A percentile compares a stretch with the other conserved stretches of the same genome.
phyloP scores from a whole-genome alignment of 2,329 filamentous ascomycete genomes.

The Aureobasidium subglaciale region DNA sequence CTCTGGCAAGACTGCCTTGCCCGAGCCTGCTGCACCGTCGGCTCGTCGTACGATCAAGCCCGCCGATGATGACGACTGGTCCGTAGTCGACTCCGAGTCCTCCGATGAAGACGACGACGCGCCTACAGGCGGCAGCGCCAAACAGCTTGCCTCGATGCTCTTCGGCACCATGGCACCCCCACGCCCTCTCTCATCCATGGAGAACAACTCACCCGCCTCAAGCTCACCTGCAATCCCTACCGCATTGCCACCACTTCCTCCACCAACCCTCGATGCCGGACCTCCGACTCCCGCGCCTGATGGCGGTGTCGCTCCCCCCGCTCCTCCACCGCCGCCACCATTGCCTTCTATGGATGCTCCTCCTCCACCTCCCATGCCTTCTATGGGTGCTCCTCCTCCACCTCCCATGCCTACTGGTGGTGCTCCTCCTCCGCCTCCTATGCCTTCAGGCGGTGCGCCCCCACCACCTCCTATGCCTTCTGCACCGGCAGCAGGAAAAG shows the following conservation, averaged over 20 bases:
- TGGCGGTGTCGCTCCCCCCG: slow-evolving; percentile 19
- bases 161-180: slow-evolving; percentile 97
- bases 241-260: slow-evolving; percentile 20
- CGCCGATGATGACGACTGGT: slow-evolving; percentile 69
- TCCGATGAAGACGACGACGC: slow-evolving; percentile 69
- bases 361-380: slow-evolving; percentile 37
- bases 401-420: slow-evolving; percentile 33
- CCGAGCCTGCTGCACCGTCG: slow-evolving; percentile 39
- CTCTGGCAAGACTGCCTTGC: slow-evolving; percentile 41
- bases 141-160: slow-evolving; percentile 86
- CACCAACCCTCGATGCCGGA: slow-evolving; percentile 37
- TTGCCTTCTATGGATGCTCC: slow-evolving; percentile 38
- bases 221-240: slow-evolving; percentile 39
- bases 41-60: slow-evolving; percentile 51
- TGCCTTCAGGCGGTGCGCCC: slow-evolving; percentile 34
- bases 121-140: slow-evolving; percentile 74
- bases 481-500: slow-evolving; percentile 27
- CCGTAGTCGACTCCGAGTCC: slow-evolving; percentile 64
- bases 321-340: slow-evolving; percentile 42
- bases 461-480: slow-evolving; percentile 43
- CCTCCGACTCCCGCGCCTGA: slow-evolving; percentile 28
- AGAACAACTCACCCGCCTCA: slow-evolving; percentile 37
- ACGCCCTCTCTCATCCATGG: slow-evolving; percentile 75
- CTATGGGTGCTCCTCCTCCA: slow-evolving; percentile 36
- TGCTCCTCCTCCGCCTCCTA: slow-evolving; percentile 30